Base-by-base conservation (phyloP, 2,329 filamentous ascomycete genomes). In the Aureobasidium sp. region DNA sequence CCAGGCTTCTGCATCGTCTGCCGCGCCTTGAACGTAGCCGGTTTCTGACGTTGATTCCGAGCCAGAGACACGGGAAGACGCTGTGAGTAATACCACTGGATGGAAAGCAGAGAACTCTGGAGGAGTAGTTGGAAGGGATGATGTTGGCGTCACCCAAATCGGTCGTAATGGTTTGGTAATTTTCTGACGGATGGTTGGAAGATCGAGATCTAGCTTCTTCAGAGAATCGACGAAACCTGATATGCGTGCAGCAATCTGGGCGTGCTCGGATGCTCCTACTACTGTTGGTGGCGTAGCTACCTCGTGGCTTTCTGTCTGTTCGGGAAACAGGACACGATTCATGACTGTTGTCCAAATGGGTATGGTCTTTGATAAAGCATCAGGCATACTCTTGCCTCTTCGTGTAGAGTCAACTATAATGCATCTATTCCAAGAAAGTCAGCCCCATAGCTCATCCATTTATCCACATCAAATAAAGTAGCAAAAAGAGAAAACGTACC, bases 1-100 rank as follows among this genome's bases (percentile, higher is more conserved):
- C 94, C 94, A 99, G 66, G 89, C 90, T 77, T 99, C 94, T 13
- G 88, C 90, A 71, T 99, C 94, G 72, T 99, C 94, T 2, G 88
- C 94, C 0, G 93, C 93, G 54, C 94, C 94, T 74, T 97, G 94
- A 62, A 99, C 87, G 69, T 99, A 99, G 6, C 85, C 86, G 3
- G 81, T 83, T 69, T 87, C 85, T 29, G 83, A 83, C 3, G 42
- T 40, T 66, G 83, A 78, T 70, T 93, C 89, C 3, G 82, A 84
- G 13, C 85, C 87, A 1, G 76, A 75, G 0, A 91, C 85, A 17
- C 87, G 81, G 33, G 85, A 81, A 1, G 90, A 96, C 13, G 90
- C 88, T 0, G 91, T 96, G 70, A 90, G 94, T 69, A 94, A 89
- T 23, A 97, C 81, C 2, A 97, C 76, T 0, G 89, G 84, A 66